Conservation (phyloP, 495 filamentous ascomycete species). For the Neurospora tetraspora region DNA sequence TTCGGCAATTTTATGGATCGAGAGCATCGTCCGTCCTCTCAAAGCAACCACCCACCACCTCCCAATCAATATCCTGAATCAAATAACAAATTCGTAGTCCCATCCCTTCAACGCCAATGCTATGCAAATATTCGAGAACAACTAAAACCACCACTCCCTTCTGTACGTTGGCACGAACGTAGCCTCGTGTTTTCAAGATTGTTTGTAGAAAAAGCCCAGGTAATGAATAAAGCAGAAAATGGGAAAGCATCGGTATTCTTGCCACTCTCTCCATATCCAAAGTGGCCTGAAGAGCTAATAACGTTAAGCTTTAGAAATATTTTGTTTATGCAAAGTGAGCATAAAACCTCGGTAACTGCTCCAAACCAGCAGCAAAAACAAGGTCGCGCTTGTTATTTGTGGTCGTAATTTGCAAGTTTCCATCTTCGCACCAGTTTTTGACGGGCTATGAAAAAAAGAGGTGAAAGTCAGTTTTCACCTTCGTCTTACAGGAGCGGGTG, state of each 20-base stretch:
- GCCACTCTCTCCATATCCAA: neutral
- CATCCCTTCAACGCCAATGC: neutral
- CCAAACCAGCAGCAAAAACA: conserved; percentile 10
- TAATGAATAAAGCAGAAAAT: neutral
- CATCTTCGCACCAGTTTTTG: conserved; percentile 69
- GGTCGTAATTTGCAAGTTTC: conserved; percentile 32
- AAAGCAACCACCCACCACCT: neutral
- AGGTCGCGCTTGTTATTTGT: conserved; percentile 20
- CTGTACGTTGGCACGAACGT: neutral
- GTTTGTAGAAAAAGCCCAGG: neutral
- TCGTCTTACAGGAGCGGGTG: neutral
- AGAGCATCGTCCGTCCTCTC: neutral
- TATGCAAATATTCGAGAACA: neutral
- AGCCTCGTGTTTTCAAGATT: neutral
- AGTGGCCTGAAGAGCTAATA: neutral
- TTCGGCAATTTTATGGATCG: neutral
- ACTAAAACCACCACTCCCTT: neutral
- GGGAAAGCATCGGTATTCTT: neutral
- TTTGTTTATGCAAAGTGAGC: neutral
- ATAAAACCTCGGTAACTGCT: conserved; percentile 6
- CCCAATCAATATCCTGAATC: neutral
- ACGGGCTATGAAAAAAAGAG: conserved; percentile 41
- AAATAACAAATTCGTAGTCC: neutral
- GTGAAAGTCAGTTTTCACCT: conserved; percentile 16
- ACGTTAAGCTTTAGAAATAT: neutral